phyloP scores from a whole-genome alignment of 2,329 filamentous ascomycete genomes.

The Penicillium sp. region DNA sequence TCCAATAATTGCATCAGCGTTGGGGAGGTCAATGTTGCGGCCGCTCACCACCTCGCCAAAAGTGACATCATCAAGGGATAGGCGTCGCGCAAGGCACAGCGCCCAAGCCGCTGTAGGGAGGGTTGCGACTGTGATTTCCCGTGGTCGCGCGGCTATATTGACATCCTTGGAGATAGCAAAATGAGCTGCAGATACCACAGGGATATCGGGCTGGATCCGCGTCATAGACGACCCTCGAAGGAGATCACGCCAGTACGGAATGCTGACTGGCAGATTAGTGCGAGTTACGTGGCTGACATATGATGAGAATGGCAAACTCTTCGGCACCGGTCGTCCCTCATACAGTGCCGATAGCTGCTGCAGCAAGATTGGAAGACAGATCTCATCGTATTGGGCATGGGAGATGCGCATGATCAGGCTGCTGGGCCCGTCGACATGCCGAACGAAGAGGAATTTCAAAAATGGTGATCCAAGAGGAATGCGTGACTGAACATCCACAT shows the following conservation, averaged over 20 bases:
- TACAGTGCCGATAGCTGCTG: conserved; percentile 55
- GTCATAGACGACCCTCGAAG: conserved; percentile 51
- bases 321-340: conserved; percentile 24
- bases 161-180: conserved; percentile 10
- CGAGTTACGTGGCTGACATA: conserved; percentile 32
- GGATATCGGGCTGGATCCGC: conserved; percentile 13
- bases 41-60: conserved; percentile 63
- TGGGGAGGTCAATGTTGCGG: conserved; percentile 50
- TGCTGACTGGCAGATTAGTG: conserved; percentile 44
- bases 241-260: conserved; percentile 46
- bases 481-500: conserved; percentile 50
- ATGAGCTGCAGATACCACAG: conserved; percentile 1
- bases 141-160: conserved; percentile 46
- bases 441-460: conserved; percentile 52
- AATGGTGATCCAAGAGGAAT: conserved; percentile 57
- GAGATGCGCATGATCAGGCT: conserved; percentile 55
- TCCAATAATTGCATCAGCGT: conserved; percentile 54
- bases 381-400: conserved; percentile 64
- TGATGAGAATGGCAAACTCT: conserved; percentile 35
- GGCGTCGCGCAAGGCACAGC: conserved; percentile 52
- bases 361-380: conserved; percentile 58
- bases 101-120: conserved; percentile 62
- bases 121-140: conserved; percentile 56
- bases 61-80: conserved; percentile 50
- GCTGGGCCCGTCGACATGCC: conserved; percentile 6